Percentiles rank a stretch among this genome's conserved stretches.
phyloP scores from a whole-genome alignment of 768 basidiomycete genomes.

The Leccinum sublutescens region DNA sequence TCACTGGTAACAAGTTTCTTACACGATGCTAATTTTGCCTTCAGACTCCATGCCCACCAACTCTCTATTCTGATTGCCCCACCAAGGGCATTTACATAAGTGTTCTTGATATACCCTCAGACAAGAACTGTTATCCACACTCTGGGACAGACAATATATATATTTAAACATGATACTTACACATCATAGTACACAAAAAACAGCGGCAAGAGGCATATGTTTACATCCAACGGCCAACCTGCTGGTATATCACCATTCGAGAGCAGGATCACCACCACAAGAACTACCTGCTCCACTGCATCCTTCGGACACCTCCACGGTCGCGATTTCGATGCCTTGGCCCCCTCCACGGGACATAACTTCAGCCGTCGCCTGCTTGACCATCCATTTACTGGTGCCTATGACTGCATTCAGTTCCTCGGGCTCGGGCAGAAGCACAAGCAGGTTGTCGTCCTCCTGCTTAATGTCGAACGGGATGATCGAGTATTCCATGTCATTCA shows the following conservation, averaged over 20 bases:
- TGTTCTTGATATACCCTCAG: no score
- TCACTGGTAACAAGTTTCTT: no score
- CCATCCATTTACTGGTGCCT: constrained; percentile 64
- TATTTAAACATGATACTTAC: background rate
- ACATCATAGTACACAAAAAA: background rate
- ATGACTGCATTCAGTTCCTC: constrained; percentile 58
- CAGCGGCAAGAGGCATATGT: background rate
- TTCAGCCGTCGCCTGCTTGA: constrained; percentile 50
- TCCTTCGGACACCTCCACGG: background rate
- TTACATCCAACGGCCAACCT: background rate
- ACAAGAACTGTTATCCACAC: no score
- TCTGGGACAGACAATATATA: no score
- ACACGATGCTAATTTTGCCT: no score
- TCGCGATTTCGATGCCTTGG: constrained; percentile 38
- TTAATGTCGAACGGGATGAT: constrained; percentile 62
- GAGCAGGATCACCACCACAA: background rate
- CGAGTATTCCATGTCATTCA: constrained; percentile 57
- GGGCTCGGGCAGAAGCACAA: constrained; percentile 51
- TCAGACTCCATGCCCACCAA: no score
- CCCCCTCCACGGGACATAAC: constrained; percentile 29
- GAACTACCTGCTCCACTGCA: background rate
- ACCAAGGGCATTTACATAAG: no score
- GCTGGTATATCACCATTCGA: background rate
- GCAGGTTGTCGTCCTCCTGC: constrained; percentile 41
- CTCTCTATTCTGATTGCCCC: no score